Base-by-base conservation (phyloP, 257 asterid genomes). In the Salvia rosmarinus region DNA sequence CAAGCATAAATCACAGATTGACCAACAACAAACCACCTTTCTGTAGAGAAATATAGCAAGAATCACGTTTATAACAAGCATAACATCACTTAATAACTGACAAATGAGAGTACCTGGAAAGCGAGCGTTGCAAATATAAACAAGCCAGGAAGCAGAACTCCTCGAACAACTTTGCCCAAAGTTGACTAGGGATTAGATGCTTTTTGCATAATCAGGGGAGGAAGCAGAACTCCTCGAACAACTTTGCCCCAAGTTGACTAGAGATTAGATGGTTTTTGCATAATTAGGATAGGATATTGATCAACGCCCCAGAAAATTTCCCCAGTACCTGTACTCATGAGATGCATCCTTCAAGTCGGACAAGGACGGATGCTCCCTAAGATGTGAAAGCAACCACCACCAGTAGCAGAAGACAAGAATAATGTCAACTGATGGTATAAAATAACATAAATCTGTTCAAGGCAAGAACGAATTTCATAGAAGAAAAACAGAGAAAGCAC, bases 361-460 rank as follows among this genome's bases (percentile, higher is more conserved):
- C 39, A 9, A 35, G 35, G 23, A 70, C 6, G 62, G 21, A 46
- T 30, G 40, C 62, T 47, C 51, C 75, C 37, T 16, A 51, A 0
- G 28, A 51, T 51, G 56, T 17, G 35, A 20, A 21, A 3, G 49
- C 1, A 23, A 32, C 46, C 39, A 14, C 51, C 21, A 42, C 43
- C 28, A 16, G 21, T 19, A 44, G 65, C 28, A 44, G 13, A 72
- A 51, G 44, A 64, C 71, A 60, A 71, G 30, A 37, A 52, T 52
- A 25, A 52, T 59, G 9, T 25, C 44, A 61, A 46, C 42, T 4
- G 40, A 49, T 16, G 61, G 11, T 42, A 55, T 4, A 25, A 25
- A 25, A 25, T 10, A 42, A 13, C 43, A 54, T 35, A 43, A 19
- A 35, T 57, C 3, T 35, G 64, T 49, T 21, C 35, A 39, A 40